A percentile compares a stretch with the other conserved stretches of the same genome.
Evolutionary conservation across 2,329 filamentous ascomycete species (phyloP).

Genomic region (Calonectria fujianensis): DNA sequence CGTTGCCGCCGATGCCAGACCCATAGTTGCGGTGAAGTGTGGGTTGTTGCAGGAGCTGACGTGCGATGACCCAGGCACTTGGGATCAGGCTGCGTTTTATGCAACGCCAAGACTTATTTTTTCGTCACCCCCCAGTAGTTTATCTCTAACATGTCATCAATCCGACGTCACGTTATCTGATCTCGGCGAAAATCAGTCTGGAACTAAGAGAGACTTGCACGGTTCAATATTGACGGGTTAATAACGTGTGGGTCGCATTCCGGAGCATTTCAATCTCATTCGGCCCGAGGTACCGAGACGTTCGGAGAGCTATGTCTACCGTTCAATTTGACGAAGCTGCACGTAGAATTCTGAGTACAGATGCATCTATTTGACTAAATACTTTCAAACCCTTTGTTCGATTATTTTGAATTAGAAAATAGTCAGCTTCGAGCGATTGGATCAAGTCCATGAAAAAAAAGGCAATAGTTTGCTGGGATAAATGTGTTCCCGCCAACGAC

Average conservation of each 20-base stretch:
- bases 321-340: neutral
- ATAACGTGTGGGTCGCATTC: neutral
- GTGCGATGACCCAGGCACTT: neutral
- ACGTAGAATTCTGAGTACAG: neutral
- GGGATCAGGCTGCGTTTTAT: constrained; percentile 2
- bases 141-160: neutral
- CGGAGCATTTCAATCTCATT: neutral
- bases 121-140: too few relatives aligned
- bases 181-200: neutral
- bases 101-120: too few relatives aligned
- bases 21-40: neutral
- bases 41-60: neutral
- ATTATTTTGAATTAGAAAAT: too few relatives aligned
- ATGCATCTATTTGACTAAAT: neutral
- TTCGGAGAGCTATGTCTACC: neutral
- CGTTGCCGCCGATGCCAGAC: neutral
- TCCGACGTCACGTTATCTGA: neutral
- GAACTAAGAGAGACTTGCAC: neutral
- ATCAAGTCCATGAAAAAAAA: too few relatives aligned
- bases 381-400: too few relatives aligned
- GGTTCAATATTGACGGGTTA: neutral
- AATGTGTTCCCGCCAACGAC: too few relatives aligned
- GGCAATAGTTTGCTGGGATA: too few relatives aligned
- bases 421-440: too few relatives aligned
- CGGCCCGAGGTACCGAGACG: constrained; percentile 1